Base-by-base conservation (phyloP, 2,329 filamentous ascomycete species). In the Aureobasidium melanogenum region DNA sequence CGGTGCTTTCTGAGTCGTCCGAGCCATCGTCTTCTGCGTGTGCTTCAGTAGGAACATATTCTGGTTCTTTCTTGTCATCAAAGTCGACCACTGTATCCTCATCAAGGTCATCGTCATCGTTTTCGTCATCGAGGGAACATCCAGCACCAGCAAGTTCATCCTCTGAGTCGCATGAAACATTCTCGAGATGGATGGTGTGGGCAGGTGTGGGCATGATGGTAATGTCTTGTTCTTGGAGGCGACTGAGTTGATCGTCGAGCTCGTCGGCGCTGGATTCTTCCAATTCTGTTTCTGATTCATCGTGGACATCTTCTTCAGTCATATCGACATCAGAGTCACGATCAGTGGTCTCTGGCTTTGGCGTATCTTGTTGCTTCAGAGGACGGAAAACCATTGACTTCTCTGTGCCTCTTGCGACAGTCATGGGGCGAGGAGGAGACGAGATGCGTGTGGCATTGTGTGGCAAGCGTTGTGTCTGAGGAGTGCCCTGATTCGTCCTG, bases 391-490 rank as follows among this genome's bases (percentile, higher is more conserved):
- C 64, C 43, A 63, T 62, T 5, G 50, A 17, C 38, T 62, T 58
- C 4, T 48, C 46, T 22, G 38, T 52, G 22, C 50, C 64, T 51
- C 64, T 54, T 3, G 62, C 46, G 5, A 63, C 62, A 34, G 64
- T 63, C 62, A 65, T 61, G 12, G 64, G 60, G 5, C 64, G 54
- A 28, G 60, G 60, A 44, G 62, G 54, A 7, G 62, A 55, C 4
- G 59, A 48, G 10, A 32, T 15, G 34, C 39, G 48, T 8, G 60
- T 54, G 3, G 62, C 26, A 14, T 62, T 65, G 10, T 51, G 34
- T 6, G 64, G 64, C 19, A 65, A 39, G 36, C 63, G 63, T n/a
- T 62, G 62, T n/a, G 64, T 65, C 26, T 65, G 62, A 22, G 64
- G 62, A 43, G 51, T 63, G n/a, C 32, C 51, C 12, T 50, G 50